Evolutionary conservation across 2,329 filamentous ascomycete species (phyloP).

Genomic region (Massarina eburnea): DNA sequence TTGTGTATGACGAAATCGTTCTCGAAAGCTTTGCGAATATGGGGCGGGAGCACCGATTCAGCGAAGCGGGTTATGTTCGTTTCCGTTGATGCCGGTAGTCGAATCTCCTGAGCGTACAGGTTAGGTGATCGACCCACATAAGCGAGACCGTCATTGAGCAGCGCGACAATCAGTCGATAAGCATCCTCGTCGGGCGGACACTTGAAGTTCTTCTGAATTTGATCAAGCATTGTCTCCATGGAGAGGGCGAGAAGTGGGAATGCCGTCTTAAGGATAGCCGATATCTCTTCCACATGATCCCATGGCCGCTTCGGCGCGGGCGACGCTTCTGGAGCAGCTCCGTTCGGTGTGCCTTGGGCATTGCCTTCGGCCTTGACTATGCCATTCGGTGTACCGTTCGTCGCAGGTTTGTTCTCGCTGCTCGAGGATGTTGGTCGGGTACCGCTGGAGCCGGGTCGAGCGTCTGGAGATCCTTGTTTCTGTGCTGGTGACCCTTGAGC

Average conservation of each 20-base stretch:
- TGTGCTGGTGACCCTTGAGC: slow-evolving; percentile 41
- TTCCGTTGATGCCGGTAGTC: slow-evolving; percentile 86
- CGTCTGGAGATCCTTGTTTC: slow-evolving; percentile 41
- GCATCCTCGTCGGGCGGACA: slow-evolving; percentile 98
- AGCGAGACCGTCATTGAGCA: slow-evolving; percentile 91
- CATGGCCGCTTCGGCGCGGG: slow-evolving; percentile 71
- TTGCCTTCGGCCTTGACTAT: slow-evolving; percentile 43
- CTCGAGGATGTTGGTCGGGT: slow-evolving; percentile 35
- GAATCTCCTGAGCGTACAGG: slow-evolving; percentile 87
- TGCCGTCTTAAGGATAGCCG: slow-evolving; percentile 92
- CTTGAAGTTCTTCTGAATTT: slow-evolving; percentile 99
- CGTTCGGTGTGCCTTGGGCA: slow-evolving; percentile 37
- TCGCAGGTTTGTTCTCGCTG: slow-evolving; percentile 55
- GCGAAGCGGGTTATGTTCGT: slow-evolving; percentile 96
- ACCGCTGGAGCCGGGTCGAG: slow-evolving; percentile 34
- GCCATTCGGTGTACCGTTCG: slow-evolving; percentile 45
- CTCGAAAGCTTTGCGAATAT: slow-evolving; percentile 96
- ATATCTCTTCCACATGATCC: slow-evolving; percentile 95
- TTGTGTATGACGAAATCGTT: slow-evolving; percentile 95
- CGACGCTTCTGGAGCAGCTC: slow-evolving; percentile 22
- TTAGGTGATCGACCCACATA: slow-evolving; percentile 87
- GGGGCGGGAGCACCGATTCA: slow-evolving; percentile 89
- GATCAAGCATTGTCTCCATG: slow-evolving; percentile 99
- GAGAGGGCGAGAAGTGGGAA: slow-evolving; percentile 94
- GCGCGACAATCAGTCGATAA: slow-evolving; percentile 92